Evolutionary conservation across 1,284 basidiomycete species (phyloP), one percentile per base, ranked within the genome.

Genomic region (Vanrija sp.): DNA sequence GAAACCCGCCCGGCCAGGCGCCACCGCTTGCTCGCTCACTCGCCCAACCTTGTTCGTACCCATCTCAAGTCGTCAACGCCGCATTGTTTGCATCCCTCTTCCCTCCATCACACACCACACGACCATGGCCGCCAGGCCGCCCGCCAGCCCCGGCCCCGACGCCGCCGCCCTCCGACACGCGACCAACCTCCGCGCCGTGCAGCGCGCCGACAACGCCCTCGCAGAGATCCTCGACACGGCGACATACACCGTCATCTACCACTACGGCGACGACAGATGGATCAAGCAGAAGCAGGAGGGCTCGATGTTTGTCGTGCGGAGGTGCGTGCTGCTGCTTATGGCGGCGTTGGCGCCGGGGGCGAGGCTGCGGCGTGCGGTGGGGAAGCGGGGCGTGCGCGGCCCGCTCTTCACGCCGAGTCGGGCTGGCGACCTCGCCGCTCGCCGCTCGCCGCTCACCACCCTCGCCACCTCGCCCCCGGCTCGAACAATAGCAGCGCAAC

Each of bases 241-340:
- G 20, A 64, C 62, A 2, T 69, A 72, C 56, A 62, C 63, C 15
- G 64, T 67, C 15, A 63, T 72, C 14, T 74, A 71, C 53, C 64
- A 66, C 35, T 71, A 66, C 47, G 54, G 38, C 2, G 56, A 55
- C 12, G 60, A 51, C 16, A 59, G 63, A 39, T 74, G 72, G 72
- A 62, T 64, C 50, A 74, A 72, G 62, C 65, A 71, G 59, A 74
- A 74, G 53, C 62, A 65, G 59, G 72, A 73, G 53, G 72, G 72
- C 23, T 63, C 68, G 10, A 48, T 71, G 41, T 75, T 75, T 48
- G 61, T 75, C 22, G 68, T 75, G 18, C 47, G 59, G 20, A 50
- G 72, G 72, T 71, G 51, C 47, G 68, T 61, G 6, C 44, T 15
- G 25, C 20, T 47, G 49, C 1, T 15, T 35, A 31, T 20, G 24